Evolutionary conservation across 257 asterid species (phyloP).

Genomic region (Solanum lycopersicoides): DNA sequence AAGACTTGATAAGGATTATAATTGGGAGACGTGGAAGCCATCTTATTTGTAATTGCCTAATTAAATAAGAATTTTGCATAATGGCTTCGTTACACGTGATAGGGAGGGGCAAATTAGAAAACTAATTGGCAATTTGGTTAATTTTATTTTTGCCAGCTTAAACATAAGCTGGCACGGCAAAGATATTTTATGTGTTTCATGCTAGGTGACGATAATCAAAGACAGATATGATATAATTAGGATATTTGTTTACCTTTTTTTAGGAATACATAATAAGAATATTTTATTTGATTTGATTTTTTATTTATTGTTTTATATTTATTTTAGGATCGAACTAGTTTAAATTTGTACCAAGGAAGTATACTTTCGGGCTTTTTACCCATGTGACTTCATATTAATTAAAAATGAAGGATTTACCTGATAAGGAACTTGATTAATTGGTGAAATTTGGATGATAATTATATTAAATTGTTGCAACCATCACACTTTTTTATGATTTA

Average conservation of each 20-base stretch:
- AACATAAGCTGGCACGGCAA: neutral
- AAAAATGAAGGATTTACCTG: too few species aligned
- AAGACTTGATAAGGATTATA: neutral
- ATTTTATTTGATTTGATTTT: neutral
- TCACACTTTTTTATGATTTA: neutral
- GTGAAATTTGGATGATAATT: neutral
- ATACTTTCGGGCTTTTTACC: rapidly evolving
- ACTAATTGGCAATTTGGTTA: neutral
- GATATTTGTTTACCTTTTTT: neutral
- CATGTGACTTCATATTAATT: neutral
- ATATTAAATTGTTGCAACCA: neutral
- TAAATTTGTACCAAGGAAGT: rapidly evolving
- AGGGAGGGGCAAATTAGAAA: neutral
- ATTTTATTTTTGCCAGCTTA: neutral
- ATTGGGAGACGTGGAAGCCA: neutral
- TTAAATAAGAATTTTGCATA: neutral
- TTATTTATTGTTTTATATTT: rapidly evolving
- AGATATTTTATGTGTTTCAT: neutral
- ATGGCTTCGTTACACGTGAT: neutral
- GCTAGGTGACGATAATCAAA: neutral
- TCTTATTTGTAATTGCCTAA: neutral
- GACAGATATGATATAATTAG: neutral
- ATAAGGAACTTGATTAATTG: neutral
- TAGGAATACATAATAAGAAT: neutral
- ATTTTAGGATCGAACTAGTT: rapidly evolving